A percentile compares a stretch with the other conserved stretches of the same genome.
Conservation (phyloP, 495 filamentous ascomycete genomes). For the Daldinia grandis region DNA sequence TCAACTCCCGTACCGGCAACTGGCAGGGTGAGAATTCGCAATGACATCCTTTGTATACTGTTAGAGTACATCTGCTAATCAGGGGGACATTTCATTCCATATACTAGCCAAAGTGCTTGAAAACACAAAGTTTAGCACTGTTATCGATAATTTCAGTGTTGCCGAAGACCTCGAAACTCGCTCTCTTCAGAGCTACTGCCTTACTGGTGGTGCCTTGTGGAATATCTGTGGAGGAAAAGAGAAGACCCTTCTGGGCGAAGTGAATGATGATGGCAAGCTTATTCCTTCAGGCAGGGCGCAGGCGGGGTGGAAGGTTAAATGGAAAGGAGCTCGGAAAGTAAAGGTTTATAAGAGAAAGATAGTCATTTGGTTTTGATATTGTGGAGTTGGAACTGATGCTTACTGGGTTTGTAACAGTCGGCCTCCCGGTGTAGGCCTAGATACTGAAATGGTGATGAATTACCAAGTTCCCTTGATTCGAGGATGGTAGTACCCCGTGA, state of each 20-base stretch:
- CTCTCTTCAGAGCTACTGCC: conserved; percentile 24
- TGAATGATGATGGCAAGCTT: conserved; percentile 13
- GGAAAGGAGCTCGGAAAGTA: conserved; percentile 19
- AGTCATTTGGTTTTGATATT: conserved; percentile 12
- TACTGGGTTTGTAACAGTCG: neutral
- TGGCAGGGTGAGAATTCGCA: conserved; percentile 61
- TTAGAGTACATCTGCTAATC: neutral
- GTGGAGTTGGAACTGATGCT: neutral
- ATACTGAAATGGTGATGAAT: neutral
- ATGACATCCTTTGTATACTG: neutral
- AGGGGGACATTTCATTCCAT: neutral
- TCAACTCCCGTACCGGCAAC: conserved; percentile 58
- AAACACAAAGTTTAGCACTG: conserved; percentile 20
- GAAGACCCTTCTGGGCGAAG: conserved; percentile 17
- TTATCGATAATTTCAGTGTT: conserved; percentile 27
- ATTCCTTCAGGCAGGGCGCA: conserved; percentile 27
- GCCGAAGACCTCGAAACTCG: conserved; percentile 13
- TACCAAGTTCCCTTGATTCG: neutral
- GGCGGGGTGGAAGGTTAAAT: conserved; percentile 26
- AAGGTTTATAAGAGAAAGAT: conserved; percentile 8
- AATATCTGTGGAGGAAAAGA: conserved; percentile 18
- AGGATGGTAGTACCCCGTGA: neutral
- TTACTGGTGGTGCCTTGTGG: conserved; percentile 25
- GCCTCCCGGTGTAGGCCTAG: neutral
- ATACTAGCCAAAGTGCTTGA: conserved; percentile 15